Percentiles rank a stretch among this genome's conserved stretches.
These are phyloP conservation scores for Globisporangium apiculatum DNA, from an alignment of 352 stramenopile species.

Conservation along the genomic window DNA sequence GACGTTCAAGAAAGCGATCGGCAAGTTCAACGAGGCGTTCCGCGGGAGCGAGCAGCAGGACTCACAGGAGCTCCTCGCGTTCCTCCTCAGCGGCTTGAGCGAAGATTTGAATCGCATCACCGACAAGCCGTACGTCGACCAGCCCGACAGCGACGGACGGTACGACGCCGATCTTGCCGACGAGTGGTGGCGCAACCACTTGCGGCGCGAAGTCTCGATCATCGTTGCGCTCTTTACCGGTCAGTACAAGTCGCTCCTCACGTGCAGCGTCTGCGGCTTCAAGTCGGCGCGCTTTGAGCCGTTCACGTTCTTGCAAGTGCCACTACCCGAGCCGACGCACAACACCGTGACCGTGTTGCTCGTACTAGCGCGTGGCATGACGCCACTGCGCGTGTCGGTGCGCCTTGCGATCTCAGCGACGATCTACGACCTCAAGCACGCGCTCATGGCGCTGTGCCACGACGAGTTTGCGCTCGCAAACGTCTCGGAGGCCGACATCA, in stretches of 20 bases:
- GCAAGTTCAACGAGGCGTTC: conserved; percentile 96
- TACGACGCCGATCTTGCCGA: conserved; percentile 96
- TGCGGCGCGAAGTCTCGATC: conserved; percentile 97
- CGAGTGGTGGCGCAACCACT: conserved; percentile 99
- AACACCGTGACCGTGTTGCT: conserved; percentile 77
- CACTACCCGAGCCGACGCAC: conserved; percentile 81
- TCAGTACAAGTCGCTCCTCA: conserved; percentile 98
- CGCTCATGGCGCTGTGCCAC: conserved; percentile 74
- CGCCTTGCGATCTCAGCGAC: conserved; percentile 76
- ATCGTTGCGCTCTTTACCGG: conserved; percentile 99
- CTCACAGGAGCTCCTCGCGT: conserved; percentile 94
- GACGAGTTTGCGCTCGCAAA: conserved; percentile 56
- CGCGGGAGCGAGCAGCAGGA: conserved; percentile 97
- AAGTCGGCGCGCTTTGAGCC: conserved; percentile 91
- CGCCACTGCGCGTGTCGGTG: conserved; percentile 75
- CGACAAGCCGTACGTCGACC: conserved; percentile 96
- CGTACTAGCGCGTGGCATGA: conserved; percentile 63
- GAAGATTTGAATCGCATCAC: conserved; percentile 98
- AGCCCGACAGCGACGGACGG: conserved; percentile 95
- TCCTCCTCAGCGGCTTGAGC: conserved; percentile 95
- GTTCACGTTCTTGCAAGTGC: conserved; percentile 88
- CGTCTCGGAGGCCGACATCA: conserved; percentile 73
- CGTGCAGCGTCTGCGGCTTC: conserved; percentile 95
- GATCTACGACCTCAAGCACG: conserved; percentile 84
- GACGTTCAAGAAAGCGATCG: conserved; percentile 92